Conservation (phyloP, 495 filamentous ascomycete species). For the Talaromyces nanjingensis region DNA sequence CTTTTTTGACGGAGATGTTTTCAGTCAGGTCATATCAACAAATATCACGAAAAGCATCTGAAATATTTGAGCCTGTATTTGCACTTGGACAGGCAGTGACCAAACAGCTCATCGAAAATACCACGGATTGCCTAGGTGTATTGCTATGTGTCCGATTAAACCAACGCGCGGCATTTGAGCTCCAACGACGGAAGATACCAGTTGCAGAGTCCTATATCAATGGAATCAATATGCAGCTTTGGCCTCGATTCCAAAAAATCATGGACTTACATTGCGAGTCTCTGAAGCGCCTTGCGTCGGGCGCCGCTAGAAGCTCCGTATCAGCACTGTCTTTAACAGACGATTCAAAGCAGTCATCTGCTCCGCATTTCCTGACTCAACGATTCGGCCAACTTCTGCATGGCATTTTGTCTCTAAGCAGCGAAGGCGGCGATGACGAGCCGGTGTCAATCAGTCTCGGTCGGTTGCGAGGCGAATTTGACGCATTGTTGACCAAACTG, state of each 20-base stretch:
- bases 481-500: slow-evolving; percentile 64
- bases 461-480: slow-evolving; percentile 69
- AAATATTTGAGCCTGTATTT: slow-evolving; percentile 83
- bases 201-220: slow-evolving; percentile 89
- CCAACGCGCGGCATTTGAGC: slow-evolving; percentile 85
- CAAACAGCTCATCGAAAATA: slow-evolving; percentile 65
- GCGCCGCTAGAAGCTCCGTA: slow-evolving; percentile 44
- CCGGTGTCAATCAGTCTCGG: slow-evolving; percentile 75
- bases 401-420: slow-evolving; percentile 72
- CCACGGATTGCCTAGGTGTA: slow-evolving; percentile 76
- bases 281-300: slow-evolving; percentile 52
- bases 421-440: slow-evolving; percentile 87
- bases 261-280: slow-evolving; percentile 93
- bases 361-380: slow-evolving; percentile 87
- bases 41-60: slow-evolving; percentile 59
- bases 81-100: slow-evolving; percentile 69
- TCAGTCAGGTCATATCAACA: slow-evolving; percentile 50
- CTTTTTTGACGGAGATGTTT: slow-evolving; percentile 88
- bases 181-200: slow-evolving; percentile 85
- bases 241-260: slow-evolving; percentile 88
- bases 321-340: slow-evolving; percentile 49
- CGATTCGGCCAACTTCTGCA: slow-evolving; percentile 86
- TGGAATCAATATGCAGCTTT: slow-evolving; percentile 88
- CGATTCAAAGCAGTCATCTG: slow-evolving; percentile 63
- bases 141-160: slow-evolving; percentile 89